Evolutionary conservation across 441 rosid genomes (phyloP), one percentile per base, ranked within the genome.

Genomic region (Adansonia grandidieri): DNA sequence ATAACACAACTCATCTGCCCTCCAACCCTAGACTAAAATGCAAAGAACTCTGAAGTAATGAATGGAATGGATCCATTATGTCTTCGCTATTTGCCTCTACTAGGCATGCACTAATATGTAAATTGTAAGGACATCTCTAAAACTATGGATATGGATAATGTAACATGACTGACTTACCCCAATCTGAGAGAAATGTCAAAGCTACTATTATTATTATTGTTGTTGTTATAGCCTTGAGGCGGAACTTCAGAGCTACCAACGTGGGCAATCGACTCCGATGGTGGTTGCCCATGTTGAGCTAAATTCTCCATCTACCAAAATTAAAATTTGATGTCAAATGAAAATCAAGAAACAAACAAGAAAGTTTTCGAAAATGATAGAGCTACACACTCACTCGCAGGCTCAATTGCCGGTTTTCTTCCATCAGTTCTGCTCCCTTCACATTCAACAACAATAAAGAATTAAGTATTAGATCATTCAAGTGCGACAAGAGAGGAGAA

Each of bases 151-250:
- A 28, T 56, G 20, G 1, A 4, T 56, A 6, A n/a, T 2, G 24
- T 56, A n/a, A 56, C 61, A 45, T 28, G 32, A 28, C 32, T 81
- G n/a, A 51, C 56, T 69, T 28, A 85, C 90, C 90, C 88, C 80
- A 85, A 69, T 71, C 62, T 79, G 58, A 87, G 85, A 22, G 77
- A 87, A 68, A 75, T 40, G n/a, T 79, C 78, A 5, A 72, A 68
- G 51, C 51, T 70, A 53, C 2, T 28, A 28, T n/a, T n/a, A n/a
- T n/a, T n/a, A 37, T 37, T 37, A 37, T 37, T 37, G 40, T 37
- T 37, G 40, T 37, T 37, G 40, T 37, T 37, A 32, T 9, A 20
- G 37, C 72, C 79, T 42, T 40, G 80, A 53, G 69, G 5, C 64
- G 28, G 69, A 82, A 76, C 56, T 8, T 63, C 73, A 3, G 79